Percentiles rank a stretch among this genome's conserved stretches.
Conservation (phyloP, 352 stramenopile genomes). For the Pythium pyrilobum region DNA sequence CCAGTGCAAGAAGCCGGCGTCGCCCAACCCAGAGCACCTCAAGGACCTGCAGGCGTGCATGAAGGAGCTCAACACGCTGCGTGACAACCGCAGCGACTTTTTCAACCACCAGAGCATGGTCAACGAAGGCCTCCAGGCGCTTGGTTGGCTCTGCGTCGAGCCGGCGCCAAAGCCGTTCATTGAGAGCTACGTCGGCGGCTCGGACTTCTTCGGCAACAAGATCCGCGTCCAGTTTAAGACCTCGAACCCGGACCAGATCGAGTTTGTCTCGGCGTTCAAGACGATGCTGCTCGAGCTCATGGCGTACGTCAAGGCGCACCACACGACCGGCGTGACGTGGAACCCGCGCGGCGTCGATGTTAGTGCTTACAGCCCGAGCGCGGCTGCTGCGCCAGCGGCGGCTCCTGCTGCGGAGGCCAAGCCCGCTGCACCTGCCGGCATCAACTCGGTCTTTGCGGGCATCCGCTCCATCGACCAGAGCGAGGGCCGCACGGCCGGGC, state of each 20-base stretch:
- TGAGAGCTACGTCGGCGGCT: constrained; percentile 92
- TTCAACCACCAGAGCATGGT: constrained; percentile 87
- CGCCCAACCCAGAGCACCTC: constrained; percentile 61
- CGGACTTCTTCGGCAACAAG: constrained; percentile 97
- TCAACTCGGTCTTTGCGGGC: constrained; percentile 85
- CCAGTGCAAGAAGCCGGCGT: constrained; percentile 90
- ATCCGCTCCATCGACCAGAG: constrained; percentile 88
- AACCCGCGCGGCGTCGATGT: constrained; percentile 84
- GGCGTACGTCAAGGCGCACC: constrained; percentile 93
- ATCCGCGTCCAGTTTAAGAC: constrained; percentile 97
- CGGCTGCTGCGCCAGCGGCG: constrained; percentile 24
- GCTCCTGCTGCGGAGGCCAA: constrained; percentile 26
- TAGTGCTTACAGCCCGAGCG: constrained; percentile 29
- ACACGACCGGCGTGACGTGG: constrained; percentile 93
- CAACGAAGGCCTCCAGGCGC: constrained; percentile 79
- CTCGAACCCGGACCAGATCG: constrained; percentile 86
- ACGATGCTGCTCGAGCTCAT: constrained; percentile 87
- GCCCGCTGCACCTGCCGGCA: constrained; percentile 41
- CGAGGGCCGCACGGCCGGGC: constrained; percentile 86
- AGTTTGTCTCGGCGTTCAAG: constrained; percentile 95
- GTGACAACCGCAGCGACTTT: constrained; percentile 80
- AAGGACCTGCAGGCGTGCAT: constrained; percentile 70
- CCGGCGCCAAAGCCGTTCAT: constrained; percentile 92
- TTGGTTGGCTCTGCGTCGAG: constrained; percentile 78
- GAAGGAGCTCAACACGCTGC: constrained; percentile 75